Percentiles rank a stretch among this genome's conserved stretches.
Conservation (phyloP, 202 grass and related monocot species). For the Brachypodium distachyon region DNA sequence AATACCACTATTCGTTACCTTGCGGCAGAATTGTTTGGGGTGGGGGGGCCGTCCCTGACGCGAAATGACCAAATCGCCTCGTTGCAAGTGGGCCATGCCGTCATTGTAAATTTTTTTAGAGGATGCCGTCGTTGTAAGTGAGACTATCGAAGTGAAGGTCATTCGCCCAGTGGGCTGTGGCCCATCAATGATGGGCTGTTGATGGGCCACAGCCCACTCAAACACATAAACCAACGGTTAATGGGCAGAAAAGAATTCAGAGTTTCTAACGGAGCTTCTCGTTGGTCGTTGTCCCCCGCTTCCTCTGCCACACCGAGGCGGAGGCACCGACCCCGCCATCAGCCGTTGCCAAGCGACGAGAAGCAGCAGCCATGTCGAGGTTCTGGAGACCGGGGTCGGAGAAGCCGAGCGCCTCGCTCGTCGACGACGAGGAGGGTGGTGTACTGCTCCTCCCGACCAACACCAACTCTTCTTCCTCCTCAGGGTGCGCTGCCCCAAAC, state of each 20-base stretch:
- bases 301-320: background rate
- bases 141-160: background rate
- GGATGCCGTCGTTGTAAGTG: too few relatives aligned
- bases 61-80: too few relatives aligned
- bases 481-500: conserved; percentile 38
- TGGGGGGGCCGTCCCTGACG: too few relatives aligned
- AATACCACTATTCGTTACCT: too few relatives aligned
- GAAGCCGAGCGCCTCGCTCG: conserved; percentile 52
- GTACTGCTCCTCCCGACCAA: conserved; percentile 61
- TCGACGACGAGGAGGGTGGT: conserved; percentile 89
- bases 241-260: too few relatives aligned
- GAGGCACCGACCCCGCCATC: background rate
- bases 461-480: conserved; percentile 51
- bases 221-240: background rate
- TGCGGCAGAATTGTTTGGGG: too few relatives aligned
- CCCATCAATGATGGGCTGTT: background rate
- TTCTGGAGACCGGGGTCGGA: conserved; percentile 83
- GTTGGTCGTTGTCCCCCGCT: background rate
- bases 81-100: too few relatives aligned
- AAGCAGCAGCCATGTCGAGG: conserved; percentile 46
- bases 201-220: background rate
- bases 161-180: background rate
- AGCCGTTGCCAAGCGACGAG: background rate
- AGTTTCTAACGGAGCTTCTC: too few relatives aligned
- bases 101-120: too few relatives aligned